Evolutionary conservation across 2,329 filamentous ascomycete species (phyloP).

Genomic region (Pseudogymnoascus verrucosus): DNA sequence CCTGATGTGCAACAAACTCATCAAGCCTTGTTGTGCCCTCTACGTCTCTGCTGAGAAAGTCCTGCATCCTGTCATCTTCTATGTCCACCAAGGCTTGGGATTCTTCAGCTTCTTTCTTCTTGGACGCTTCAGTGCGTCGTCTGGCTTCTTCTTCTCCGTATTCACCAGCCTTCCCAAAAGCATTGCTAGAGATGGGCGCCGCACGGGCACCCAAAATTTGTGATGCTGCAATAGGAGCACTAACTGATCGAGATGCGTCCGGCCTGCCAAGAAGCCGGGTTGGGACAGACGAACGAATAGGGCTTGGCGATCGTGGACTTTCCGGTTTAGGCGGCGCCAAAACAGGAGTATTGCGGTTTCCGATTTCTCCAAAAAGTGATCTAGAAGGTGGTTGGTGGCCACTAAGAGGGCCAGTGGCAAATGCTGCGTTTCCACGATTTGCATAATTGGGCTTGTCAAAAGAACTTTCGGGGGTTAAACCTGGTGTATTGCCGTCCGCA

Average conservation of each 20-base stretch:
- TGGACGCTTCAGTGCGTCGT: constrained; percentile 33
- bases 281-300: constrained; percentile 52
- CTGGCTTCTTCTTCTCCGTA: constrained; percentile 23
- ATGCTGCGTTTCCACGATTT: constrained; percentile 25
- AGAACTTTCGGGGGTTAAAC: constrained; percentile 50
- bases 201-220: constrained; percentile 41
- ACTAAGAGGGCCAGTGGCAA: constrained; percentile 28
- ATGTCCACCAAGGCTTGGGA: constrained; percentile 53
- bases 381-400: constrained; percentile 32
- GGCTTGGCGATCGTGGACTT: constrained; percentile 67
- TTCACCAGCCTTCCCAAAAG: constrained; percentile 17
- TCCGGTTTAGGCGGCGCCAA: constrained; percentile 42
- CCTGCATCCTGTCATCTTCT: constrained; percentile 61
- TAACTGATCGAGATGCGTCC: constrained; percentile 49
- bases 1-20: constrained; percentile 58
- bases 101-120: constrained; percentile 49
- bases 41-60: constrained; percentile 51
- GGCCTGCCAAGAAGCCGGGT: constrained; percentile 36
- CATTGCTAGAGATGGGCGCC: constrained; percentile 31
- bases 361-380: constrained; percentile 47
- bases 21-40: constrained; percentile 55
- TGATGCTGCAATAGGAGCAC: constrained; percentile 51
- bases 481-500: constrained; percentile 38
- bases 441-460: constrained; percentile 43
- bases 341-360: constrained; percentile 44